Base-by-base conservation (phyloP, 2,329 filamentous ascomycete species). In the Lachnellula arida region DNA sequence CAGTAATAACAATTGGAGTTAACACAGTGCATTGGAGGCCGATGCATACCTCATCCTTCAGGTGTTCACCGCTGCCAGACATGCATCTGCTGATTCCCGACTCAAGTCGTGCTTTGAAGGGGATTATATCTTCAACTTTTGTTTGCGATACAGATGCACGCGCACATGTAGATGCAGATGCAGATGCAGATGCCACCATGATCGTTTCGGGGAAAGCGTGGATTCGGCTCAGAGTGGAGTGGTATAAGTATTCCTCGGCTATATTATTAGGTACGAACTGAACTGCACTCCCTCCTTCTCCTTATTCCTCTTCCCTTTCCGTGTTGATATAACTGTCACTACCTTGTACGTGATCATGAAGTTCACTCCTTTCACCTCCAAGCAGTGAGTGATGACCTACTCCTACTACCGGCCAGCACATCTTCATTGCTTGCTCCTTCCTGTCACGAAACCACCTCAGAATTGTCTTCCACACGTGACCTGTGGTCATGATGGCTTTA, bases 21-120 rank as follows among this genome's bases (percentile, higher is more conserved):
- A 22, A 58, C 37, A 19, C 3, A 23, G 25, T 25, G 23, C 3
- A 23, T 17, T 25, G 22, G 17, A 34, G 47, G 37, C 19, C 15
- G 48, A 44, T 23, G 28, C 67, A 52, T 73, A 85, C 82, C 78
- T 88, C 84, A 85, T 88, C 82, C 73, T 86, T 86, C 67, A 88
- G 80, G 71, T 82, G 81, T 70, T 80, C 76, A 64, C 81, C 78
- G 65, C 77, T 76, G 70, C 76, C 75, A 74, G 82, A 85, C 84
- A 87, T 87, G 74, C 82, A 84, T 62, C 58, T 63, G 58, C 42
- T 51, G 42, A 35, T 56, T 42, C 53, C 46, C 14, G 11, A 44
- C 25, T 23, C 28, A 40, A 53, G 15, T 4, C 39, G 50, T 35
- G 25, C 17, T 28, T 35, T 44, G 8, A 52, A 25, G 25, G 35